Evolutionary conservation across 768 basidiomycete species (phyloP).

Genomic region (Rubroboletus pulcherrimus): DNA sequence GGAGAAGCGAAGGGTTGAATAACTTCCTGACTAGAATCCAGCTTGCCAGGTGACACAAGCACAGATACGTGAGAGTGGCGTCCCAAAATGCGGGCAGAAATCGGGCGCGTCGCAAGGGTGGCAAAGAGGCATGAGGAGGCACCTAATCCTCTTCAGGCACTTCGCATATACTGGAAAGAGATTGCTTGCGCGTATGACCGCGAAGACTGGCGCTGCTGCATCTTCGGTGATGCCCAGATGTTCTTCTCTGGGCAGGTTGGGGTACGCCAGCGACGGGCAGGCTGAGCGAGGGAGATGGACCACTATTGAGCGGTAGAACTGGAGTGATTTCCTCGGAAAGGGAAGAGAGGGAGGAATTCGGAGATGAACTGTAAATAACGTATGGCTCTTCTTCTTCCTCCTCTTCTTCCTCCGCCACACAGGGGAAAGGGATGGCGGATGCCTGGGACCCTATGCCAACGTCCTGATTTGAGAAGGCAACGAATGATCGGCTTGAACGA

Average conservation of each 20-base stretch:
- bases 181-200: conserved; percentile 30
- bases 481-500: conserved; percentile 8
- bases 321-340: conserved; percentile 29
- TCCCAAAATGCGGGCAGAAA: not conserved
- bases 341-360: conserved; percentile 30
- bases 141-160: conserved; percentile 32
- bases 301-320: conserved; percentile 21
- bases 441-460: not conserved
- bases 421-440: conserved; percentile 25
- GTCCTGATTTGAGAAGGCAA: conserved; percentile 12
- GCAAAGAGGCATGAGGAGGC: not conserved
- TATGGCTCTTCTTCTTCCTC: conserved; percentile 33
- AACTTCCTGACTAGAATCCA: conserved; percentile 14
- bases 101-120: not conserved
- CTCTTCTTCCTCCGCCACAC: conserved; percentile 29
- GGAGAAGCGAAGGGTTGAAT: conserved; percentile 8
- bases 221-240: conserved; percentile 27
- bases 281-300: conserved; percentile 10
- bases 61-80: not conserved
- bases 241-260: conserved; percentile 13
- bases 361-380: conserved; percentile 33
- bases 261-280: conserved; percentile 3
- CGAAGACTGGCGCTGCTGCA: conserved; percentile 30
- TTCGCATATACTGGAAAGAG: conserved; percentile 31
- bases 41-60: conserved; percentile 18